Evolutionary conservation across 805 yeast genomes (phyloP).

Genomic region (Kazachstania viticola): DNA sequence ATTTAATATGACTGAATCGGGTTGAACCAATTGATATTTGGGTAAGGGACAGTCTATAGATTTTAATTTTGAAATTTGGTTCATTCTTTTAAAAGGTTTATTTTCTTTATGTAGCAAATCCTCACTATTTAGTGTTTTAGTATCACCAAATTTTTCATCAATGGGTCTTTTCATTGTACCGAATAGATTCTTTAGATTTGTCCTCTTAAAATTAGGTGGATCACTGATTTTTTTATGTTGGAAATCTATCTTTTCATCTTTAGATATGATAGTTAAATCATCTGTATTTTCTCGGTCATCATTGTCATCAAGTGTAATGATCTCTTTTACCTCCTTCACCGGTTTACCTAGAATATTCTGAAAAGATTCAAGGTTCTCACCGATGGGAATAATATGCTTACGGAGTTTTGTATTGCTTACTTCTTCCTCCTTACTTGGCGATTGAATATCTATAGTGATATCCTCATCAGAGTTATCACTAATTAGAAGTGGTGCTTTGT

Average conservation of each 20-base stretch:
- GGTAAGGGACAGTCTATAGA: conserved; percentile 15
- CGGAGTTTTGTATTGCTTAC: no score
- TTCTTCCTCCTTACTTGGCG: neutral
- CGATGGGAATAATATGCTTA: conserved; percentile 3
- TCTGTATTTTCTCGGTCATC: conserved; percentile 1
- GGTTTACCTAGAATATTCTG: conserved; percentile 12
- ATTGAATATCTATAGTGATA: neutral
- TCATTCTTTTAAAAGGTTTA: conserved; percentile 7
- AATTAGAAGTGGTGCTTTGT: neutral
- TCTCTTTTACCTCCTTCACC: neutral
- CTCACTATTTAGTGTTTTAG: neutral
- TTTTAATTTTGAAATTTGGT: conserved; percentile 11
- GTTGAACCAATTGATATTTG: conserved; percentile 6
- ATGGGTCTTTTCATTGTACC: conserved; percentile 6
- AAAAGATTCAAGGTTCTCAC: conserved; percentile 7
- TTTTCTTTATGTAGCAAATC: neutral
- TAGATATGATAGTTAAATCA: neutral
- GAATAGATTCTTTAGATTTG: conserved; percentile 17
- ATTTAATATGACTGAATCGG: conserved; percentile 6
- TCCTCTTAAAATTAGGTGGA: conserved; percentile 13
- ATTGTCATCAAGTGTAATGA: conserved; percentile 11
- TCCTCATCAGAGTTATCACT: neutral
- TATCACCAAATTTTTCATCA: neutral
- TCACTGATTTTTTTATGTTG: conserved; percentile 4
- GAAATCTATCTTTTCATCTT: conserved; percentile 2